A percentile compares a stretch with the other conserved stretches of the same genome.
Conservation (phyloP, 768 basidiomycete genomes). For the Baorangia bicolor region DNA sequence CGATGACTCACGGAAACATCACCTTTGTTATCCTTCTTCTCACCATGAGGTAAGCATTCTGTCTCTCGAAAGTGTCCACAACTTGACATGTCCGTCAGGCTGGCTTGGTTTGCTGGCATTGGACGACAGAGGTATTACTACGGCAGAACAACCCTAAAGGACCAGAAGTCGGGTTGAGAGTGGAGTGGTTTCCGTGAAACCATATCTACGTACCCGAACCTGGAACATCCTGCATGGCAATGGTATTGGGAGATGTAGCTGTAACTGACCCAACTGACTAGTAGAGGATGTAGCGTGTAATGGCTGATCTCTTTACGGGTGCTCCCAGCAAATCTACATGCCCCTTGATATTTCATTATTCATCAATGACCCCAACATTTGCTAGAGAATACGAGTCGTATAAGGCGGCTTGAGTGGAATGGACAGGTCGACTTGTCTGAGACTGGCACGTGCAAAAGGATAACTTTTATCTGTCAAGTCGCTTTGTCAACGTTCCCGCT, state of each 20-base stretch:
- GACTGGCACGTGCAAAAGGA: no score
- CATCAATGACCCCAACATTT: slow-evolving; percentile 56
- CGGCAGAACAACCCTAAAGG: slow-evolving; percentile 19
- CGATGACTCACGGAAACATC: slow-evolving; percentile 80
- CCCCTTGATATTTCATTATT: slow-evolving; percentile 51
- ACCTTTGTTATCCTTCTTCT: slow-evolving; percentile 59
- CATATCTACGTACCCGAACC: not conserved
- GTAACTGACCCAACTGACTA: not conserved
- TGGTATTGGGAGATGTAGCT: not conserved
- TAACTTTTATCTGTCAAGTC: no score
- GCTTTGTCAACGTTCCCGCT: no score
- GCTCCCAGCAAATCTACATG: slow-evolving; percentile 41
- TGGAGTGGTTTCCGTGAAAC: not conserved
- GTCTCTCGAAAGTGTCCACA: not conserved
- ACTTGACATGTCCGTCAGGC: slow-evolving; percentile 30
- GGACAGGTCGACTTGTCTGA: slow-evolving; percentile 19
- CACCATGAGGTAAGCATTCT: slow-evolving; percentile 45
- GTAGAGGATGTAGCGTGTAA: not conserved
- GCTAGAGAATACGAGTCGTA: slow-evolving; percentile 36
- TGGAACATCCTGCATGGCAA: not conserved
- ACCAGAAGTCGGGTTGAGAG: slow-evolving; percentile 8
- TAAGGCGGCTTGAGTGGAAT: not conserved
- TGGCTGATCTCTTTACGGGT: not conserved
- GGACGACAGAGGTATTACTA: no score
- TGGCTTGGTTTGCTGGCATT: no score